Conservation (phyloP, 345 rosid species). For the Pseudoturritis turrita region DNA sequence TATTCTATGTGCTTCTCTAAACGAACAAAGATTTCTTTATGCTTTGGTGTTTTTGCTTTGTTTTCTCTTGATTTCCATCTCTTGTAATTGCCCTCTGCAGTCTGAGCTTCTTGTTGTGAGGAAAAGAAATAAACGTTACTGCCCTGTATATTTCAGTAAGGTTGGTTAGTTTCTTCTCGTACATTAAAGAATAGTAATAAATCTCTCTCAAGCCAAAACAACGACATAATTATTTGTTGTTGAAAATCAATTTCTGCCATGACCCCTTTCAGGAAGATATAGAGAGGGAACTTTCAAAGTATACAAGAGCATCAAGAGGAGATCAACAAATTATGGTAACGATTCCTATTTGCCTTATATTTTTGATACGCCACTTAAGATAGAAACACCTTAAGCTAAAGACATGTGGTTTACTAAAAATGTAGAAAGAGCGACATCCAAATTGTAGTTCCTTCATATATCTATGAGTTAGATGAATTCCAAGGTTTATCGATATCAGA, state of each 20-base stretch:
- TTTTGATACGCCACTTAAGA: background rate
- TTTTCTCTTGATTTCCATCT: background rate
- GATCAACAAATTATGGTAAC: conserved; percentile 87
- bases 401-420: background rate
- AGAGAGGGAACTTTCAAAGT: conserved; percentile 72
- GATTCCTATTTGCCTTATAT: background rate
- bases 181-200: background rate
- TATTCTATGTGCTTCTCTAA: background rate
- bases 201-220: background rate
- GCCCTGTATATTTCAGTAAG: conserved; percentile 94
- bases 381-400: background rate
- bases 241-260: background rate
- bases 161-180: conserved; percentile 50
- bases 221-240: background rate
- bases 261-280: conserved; percentile 66
- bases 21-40: background rate
- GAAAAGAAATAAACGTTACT: conserved; percentile 75
- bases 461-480: background rate
- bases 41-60: background rate
- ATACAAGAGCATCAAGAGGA: conserved; percentile 69
- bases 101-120: conserved; percentile 86
- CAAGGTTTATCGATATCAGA: background rate
- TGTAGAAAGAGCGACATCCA: background rate
- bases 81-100: conserved; percentile 40
- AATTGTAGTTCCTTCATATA: background rate